These are phyloP conservation scores for Boletus semigastroideus DNA, from an alignment of 1,284 basidiomycete genomes.

Conservation along the genomic window DNA sequence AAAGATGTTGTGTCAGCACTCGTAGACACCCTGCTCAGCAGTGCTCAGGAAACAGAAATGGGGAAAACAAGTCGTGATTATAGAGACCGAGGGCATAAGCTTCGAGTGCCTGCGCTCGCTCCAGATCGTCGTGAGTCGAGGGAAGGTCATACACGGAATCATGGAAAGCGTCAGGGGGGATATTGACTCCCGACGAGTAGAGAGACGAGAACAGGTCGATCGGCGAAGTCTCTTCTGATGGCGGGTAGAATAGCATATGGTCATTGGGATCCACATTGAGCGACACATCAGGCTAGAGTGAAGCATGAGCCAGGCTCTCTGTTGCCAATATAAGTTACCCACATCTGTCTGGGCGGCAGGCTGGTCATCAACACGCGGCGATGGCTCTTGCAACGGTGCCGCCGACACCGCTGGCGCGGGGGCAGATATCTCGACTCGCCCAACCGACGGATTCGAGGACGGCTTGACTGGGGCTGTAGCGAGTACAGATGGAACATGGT, in stretches of 20 bases:
- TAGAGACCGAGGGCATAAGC: constrained; percentile 32
- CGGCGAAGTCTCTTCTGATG: not conserved
- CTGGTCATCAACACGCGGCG: not conserved
- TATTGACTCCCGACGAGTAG: not conserved
- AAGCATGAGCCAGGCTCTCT: constrained; percentile 1
- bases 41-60: constrained; percentile 20
- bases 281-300: not conserved
- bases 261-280: constrained; percentile 4
- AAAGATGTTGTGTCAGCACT: not conserved
- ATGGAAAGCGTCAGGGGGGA: constrained; percentile 3
- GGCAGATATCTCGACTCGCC: not conserved
- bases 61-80: constrained; percentile 22
- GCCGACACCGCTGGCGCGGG: not conserved
- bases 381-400: constrained; percentile 2
- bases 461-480: constrained; percentile 7
- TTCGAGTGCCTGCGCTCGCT: constrained; percentile 29
- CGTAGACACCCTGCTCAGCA: constrained; percentile 4
- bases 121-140: constrained; percentile 17
- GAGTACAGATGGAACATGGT: constrained; percentile 23
- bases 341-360: constrained; percentile 9
- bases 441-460: constrained; percentile 1
- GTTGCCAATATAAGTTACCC: not conserved
- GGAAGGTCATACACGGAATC: constrained; percentile 4
- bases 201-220: constrained; percentile 2
- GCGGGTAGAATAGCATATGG: constrained; percentile 1